These are phyloP conservation scores for Talinum fruticosum DNA, from an alignment of 148 eudicot species.

Conservation along the genomic window DNA sequence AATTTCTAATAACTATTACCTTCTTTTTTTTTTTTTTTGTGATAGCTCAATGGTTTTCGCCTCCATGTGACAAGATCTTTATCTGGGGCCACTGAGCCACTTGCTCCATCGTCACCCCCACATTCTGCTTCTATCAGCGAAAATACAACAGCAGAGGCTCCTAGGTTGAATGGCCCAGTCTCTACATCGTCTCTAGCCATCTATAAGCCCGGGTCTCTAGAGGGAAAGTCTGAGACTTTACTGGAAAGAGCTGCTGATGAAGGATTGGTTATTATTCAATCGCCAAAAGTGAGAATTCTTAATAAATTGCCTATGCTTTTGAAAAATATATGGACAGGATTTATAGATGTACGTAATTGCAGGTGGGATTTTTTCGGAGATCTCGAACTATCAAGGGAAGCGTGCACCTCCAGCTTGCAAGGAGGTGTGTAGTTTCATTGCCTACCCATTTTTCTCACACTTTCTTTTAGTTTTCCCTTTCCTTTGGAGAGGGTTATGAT, in stretches of 20 bases:
- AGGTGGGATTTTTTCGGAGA: slow-evolving; percentile 94
- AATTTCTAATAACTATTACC: slow-evolving; percentile 13
- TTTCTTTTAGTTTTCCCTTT: background rate
- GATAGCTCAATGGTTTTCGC: slow-evolving; percentile 79
- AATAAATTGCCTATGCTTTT: slow-evolving; percentile 8
- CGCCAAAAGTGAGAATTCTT: slow-evolving; percentile 62
- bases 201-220: slow-evolving; percentile 39
- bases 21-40: slow-evolving; percentile 9
- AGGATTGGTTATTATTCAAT: slow-evolving; percentile 65
- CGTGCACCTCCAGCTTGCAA: slow-evolving; percentile 82
- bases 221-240: slow-evolving; percentile 34
- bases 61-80: slow-evolving; percentile 64
- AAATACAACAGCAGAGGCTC: slow-evolving; percentile 33
- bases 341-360: slow-evolving; percentile 18
- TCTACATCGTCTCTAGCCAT: slow-evolving; percentile 67
- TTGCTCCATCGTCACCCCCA: slow-evolving; percentile 37
- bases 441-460: background rate
- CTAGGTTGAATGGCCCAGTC: slow-evolving; percentile 51
- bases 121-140: slow-evolving; percentile 42
- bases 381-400: slow-evolving; percentile 74
- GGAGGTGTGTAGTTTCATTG: slow-evolving; percentile 48
- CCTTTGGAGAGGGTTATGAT: background rate
- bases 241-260: slow-evolving; percentile 71
- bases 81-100: slow-evolving; percentile 34
- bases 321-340: slow-evolving; percentile 11